Evolutionary conservation across 257 asterid species (phyloP).

Genomic region (Ophiorrhiza pumila): DNA sequence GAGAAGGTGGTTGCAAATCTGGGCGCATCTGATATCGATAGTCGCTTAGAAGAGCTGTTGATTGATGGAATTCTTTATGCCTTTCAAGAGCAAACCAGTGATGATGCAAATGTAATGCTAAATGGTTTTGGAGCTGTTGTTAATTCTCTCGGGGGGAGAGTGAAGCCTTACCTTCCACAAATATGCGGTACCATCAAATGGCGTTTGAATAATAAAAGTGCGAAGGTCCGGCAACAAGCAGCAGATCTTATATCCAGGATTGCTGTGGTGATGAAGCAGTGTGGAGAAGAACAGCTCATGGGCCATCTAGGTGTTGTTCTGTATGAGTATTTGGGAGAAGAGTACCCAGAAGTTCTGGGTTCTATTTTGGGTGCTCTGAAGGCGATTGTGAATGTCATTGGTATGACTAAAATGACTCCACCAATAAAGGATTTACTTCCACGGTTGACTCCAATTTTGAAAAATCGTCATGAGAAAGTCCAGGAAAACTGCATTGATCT

Average conservation of each 20-base stretch:
- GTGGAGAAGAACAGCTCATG: slow-evolving; percentile 87
- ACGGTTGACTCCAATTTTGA: slow-evolving; percentile 84
- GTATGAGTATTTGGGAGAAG: slow-evolving; percentile 84
- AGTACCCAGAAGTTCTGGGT: slow-evolving; percentile 89
- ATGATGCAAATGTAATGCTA: slow-evolving; percentile 92
- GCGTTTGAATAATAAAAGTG: slow-evolving; percentile 91
- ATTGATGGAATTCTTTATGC: slow-evolving; percentile 89
- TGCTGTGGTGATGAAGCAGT: slow-evolving; percentile 90
- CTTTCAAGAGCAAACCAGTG: slow-evolving; percentile 93
- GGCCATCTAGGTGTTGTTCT: slow-evolving; percentile 93
- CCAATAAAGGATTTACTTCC: slow-evolving; percentile 92
- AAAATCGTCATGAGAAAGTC: slow-evolving; percentile 90
- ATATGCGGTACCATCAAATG: slow-evolving; percentile 91
- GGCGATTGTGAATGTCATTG: slow-evolving; percentile 88
- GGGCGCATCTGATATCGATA: slow-evolving; percentile 86
- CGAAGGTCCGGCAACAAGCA: slow-evolving; percentile 89
- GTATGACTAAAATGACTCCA: slow-evolving; percentile 95
- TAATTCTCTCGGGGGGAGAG: slow-evolving; percentile 84
- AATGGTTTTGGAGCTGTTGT: slow-evolving; percentile 95
- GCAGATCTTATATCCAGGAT: slow-evolving; percentile 84
- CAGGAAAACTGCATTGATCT: slow-evolving; percentile 91
- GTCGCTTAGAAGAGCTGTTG: slow-evolving; percentile 76
- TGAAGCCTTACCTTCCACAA: slow-evolving; percentile 87
- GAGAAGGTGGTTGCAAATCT: slow-evolving; percentile 90
- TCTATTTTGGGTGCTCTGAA: slow-evolving; percentile 82